These are phyloP conservation scores for Plantago major DNA, from an alignment of 257 asterid genomes.

Conservation along the genomic window DNA sequence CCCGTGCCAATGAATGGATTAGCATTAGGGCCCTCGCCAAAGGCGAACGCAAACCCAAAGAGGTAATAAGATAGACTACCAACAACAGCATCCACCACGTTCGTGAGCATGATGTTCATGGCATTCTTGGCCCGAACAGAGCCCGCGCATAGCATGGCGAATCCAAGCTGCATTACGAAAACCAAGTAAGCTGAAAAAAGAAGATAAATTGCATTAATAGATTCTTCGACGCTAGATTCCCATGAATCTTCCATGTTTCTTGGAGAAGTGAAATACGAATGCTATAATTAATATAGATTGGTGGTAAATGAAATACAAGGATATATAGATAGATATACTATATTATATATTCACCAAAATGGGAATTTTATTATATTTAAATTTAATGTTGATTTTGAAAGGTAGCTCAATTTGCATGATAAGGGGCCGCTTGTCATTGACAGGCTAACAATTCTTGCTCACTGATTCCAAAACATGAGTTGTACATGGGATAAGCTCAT, in stretches of 20 bases:
- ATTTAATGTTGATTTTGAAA: constrained; percentile 9
- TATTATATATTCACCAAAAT: not conserved
- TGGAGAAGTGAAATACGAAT: constrained; percentile 11
- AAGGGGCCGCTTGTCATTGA: constrained; percentile 28
- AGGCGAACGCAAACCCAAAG: constrained; percentile 57
- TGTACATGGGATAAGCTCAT: constrained; percentile 24
- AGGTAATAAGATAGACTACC: constrained; percentile 52
- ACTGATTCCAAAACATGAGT: constrained; percentile 3
- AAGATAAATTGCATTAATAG: constrained; percentile 51
- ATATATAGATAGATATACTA: constrained; percentile 13
- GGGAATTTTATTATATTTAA: constrained; percentile 1
- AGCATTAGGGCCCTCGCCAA: constrained; percentile 35
- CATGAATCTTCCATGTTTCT: constrained; percentile 53
- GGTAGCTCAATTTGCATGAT: constrained; percentile 26
- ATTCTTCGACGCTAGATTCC: constrained; percentile 54
- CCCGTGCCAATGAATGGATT: constrained; percentile 47
- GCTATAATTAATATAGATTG: constrained; percentile 12
- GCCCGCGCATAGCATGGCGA: constrained; percentile 68
- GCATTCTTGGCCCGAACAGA: constrained; percentile 65
- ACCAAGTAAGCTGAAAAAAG: constrained; percentile 57
- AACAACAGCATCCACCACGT: constrained; percentile 53
- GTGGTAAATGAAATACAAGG: constrained; percentile 5
- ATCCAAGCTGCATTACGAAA: constrained; percentile 58
- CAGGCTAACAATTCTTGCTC: constrained; percentile 23
- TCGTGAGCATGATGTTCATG: constrained; percentile 54